A percentile compares a stretch with the other conserved stretches of the same genome.
phyloP scores from a whole-genome alignment of 169 alveolate genomes.

The Besnoitia besnoiti region DNA sequence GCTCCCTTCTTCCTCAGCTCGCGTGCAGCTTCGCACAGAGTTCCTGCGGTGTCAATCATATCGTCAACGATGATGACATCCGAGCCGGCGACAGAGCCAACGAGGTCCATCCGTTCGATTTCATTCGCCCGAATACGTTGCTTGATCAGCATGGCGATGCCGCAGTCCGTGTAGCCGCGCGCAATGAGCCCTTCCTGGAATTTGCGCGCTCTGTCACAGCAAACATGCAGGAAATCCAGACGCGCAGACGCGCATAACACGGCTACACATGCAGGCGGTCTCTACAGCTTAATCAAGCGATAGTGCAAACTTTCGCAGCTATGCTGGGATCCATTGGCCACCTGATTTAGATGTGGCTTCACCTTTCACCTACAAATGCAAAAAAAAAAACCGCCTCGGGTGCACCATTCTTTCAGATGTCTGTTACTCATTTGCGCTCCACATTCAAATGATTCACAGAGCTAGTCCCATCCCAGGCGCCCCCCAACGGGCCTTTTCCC shows the following conservation, averaged over 20 bases:
- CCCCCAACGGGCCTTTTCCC: too few relatives aligned
- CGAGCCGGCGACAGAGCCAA: slow-evolving; percentile 93
- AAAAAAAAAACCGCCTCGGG: too few relatives aligned
- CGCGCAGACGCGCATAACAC: not conserved
- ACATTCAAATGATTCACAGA: too few relatives aligned
- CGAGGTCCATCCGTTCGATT: slow-evolving; percentile 91
- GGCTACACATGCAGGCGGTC: too few relatives aligned
- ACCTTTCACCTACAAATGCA: too few relatives aligned
- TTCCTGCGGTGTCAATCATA: slow-evolving; percentile 97
- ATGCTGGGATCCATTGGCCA: too few relatives aligned
- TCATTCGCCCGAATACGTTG: slow-evolving; percentile 81
- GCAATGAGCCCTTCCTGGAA: slow-evolving; percentile 85
- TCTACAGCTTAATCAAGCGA: too few relatives aligned
- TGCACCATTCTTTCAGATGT: too few relatives aligned
- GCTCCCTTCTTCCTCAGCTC: slow-evolving; percentile 93
- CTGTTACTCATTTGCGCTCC: too few relatives aligned
- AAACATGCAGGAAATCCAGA: not conserved
- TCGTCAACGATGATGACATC: slow-evolving; percentile 96
- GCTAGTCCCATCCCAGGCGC: too few relatives aligned
- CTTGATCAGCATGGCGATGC: slow-evolving; percentile 76
- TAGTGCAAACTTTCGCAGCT: too few relatives aligned
- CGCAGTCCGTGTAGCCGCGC: slow-evolving; percentile 69
- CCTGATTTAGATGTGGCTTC: too few relatives aligned
- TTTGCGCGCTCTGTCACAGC: slow-evolving; percentile 81
- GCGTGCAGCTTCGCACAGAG: slow-evolving; percentile 96